Evolutionary conservation across 225 moss, liverwort and hornwort species (phyloP), one percentile per base, ranked within the genome.

Genomic region (Rhytidiadelphus loreus): DNA sequence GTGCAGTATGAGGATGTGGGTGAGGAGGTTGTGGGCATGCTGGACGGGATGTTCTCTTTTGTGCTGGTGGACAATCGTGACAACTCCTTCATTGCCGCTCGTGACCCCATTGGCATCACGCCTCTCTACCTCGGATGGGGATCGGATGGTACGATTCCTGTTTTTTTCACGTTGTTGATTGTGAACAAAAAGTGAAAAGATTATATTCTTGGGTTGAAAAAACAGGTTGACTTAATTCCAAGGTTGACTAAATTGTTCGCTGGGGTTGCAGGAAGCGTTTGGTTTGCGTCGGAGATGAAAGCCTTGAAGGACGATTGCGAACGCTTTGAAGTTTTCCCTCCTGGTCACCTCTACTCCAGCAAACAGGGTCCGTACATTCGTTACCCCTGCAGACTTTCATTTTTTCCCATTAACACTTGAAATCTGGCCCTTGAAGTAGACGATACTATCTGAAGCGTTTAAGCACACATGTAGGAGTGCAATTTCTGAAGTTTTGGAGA

Each of bases 261-360:
- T 32, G 44, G 60, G 48, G 37, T 74, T 84, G 73, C 92, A 96
- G 96, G 97, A 53, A 92, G 95, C 50, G 90, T 96, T 64, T 97
- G 96, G 96, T 96, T 97, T 84, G 94, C 97, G 29, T 97, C 97
- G 29, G 97, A 97, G 91, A 96, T 97, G 97, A 97, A 97, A 91
- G 97, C 97, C 61, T 85, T 97, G 87, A 92, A 92, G 58, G 96
- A 97, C 82, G 97, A 96, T 82, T 97, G 97, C 78, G 94, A 93
- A 81, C 93, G 92, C 28, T 96, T 97, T 71, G 93, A 97, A 77
- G 86, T 93, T 61, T 97, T 97, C 83, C 97, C 97, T 57, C 97
- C 97, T 30, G 97, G 97, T 17, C 97, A 97, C 69, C 93, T 97
- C 87, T 97, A 96, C 89, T 97, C 97, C 24, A 97, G 97, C 93